phyloP scores from a whole-genome alignment of 768 basidiomycete species.

The Tricholomella constricta region DNA sequence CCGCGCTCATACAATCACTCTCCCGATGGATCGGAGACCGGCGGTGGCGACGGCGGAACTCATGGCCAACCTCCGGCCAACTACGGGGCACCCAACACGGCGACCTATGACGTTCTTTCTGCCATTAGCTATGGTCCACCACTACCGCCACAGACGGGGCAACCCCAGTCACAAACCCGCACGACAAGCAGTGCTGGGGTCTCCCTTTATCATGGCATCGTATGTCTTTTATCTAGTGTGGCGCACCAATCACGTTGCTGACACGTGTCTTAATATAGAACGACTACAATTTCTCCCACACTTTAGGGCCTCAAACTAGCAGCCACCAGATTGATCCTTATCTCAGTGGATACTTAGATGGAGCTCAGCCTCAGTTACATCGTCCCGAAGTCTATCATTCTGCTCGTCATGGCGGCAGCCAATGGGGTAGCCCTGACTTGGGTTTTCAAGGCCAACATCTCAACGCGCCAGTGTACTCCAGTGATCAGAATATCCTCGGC shows the following conservation, averaged over 20 bases:
- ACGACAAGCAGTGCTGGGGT: background rate
- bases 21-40: constrained; percentile 19
- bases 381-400: constrained; percentile 6
- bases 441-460: background rate
- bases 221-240: constrained; percentile 10
- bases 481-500: background rate
- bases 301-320: background rate
- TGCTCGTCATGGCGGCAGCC: background rate
- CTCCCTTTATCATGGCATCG: background rate
- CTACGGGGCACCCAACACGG: constrained; percentile 5
- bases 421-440: background rate
- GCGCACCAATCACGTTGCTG: constrained; percentile 7
- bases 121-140: background rate
- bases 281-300: constrained; percentile 7
- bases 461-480: background rate
- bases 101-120: constrained; percentile 1
- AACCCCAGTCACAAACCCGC: background rate
- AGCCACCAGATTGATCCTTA: background rate
- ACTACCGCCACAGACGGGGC: background rate
- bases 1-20: constrained; percentile 17
- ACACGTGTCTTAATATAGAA: constrained; percentile 1
- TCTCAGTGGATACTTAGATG: background rate
- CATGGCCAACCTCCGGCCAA: constrained; percentile 8
- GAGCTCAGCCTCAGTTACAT: constrained; percentile 1
- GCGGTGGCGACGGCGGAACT: constrained; percentile 14